Base-by-base conservation (phyloP, 768 basidiomycete species). In the Lactarius pseudohatsudake region DNA sequence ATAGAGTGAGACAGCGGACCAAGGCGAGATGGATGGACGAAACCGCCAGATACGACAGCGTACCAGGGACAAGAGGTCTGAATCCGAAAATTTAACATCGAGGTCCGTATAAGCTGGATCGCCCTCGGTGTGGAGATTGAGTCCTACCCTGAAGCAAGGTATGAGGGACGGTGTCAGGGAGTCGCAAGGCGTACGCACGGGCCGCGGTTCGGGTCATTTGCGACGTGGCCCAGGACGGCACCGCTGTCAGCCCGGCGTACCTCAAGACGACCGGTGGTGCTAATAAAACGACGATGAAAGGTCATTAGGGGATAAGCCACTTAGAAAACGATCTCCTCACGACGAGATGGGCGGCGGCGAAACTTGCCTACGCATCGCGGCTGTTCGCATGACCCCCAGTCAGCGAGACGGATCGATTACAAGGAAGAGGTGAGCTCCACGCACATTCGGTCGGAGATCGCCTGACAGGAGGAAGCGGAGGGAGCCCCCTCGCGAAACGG, bases 401-500 rank as follows among this genome's bases (percentile, higher is more conserved):
- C 18, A 60, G 59, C 18, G 2, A 1, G 9, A 8, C 18, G 10
- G 28, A 10, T 60, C 43, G 32, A 41, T 41, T 41, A 11, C 9
- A 28, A 45, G 22, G 11, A 10, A 7, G 13, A 4, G 4, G 11
- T 2, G 20, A 20, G 0, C 16, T 16, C 5, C 5, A 62, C 54
- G 41, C 22, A 63, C 62, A 16, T 18, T 13, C 10, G 16, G 62
- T 45, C 54, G 55, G 41, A 18, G n/a, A 22, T 22, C 62, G 28
- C 40, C 11, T 57, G 28, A 38, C 26, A 7, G 57, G 57, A 26
- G 57, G 36, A 47, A 59, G 57, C 1, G 64, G 64, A 9, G 36
- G 47, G 22, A 59, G 4, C 11, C 64, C 64, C 10, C 57, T 43
- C 3, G 64, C 64, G 11, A 64, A 59, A 3, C 64, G 64, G 0